Evolutionary conservation across 139 green algal genomes (phyloP), one percentile per base, ranked within the genome.

Genomic region (Coelastrella sp.): DNA sequence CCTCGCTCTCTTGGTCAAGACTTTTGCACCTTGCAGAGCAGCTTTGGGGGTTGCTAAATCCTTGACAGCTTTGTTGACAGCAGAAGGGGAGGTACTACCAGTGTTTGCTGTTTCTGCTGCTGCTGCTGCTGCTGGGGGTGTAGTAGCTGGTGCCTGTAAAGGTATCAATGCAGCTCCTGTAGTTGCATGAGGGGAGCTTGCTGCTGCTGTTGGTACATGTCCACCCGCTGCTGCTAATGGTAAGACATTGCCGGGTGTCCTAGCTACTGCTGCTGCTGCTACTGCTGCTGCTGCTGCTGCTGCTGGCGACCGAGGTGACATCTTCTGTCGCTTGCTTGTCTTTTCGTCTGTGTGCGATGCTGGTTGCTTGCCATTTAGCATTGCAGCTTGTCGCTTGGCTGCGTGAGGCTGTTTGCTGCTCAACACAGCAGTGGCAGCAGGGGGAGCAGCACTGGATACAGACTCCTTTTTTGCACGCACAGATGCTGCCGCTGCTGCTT

Each of bases 121-220:
- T 81, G 73, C 45, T 81, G 73, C 48, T 69, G 64, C 64, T 43
- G 57, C 57, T 21, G 45, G 45, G 15, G 71, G 27, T 79, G 37
- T 3, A 41, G 41, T 41, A n/a, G 71, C 71, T 79, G 71, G 5
- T 79, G 15, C 40, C n/a, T n/a, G n/a, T n/a, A n/a, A n/a, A n/a
- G n/a, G n/a, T n/a, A n/a, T n/a, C n/a, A n/a, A n/a, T n/a, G n/a
- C n/a, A n/a, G n/a, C n/a, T n/a, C n/a, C n/a, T n/a, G n/a, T n/a
- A n/a, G n/a, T n/a, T n/a, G n/a, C n/a, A n/a, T n/a, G n/a, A n/a
- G n/a, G n/a, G n/a, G n/a, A n/a, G n/a, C n/a, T n/a, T n/a, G n/a
- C n/a, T n/a, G n/a, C n/a, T n/a, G n/a, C n/a, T n/a, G n/a, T n/a
- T 79, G 40, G 3, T 79, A 41, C 38, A 25, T 45, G 21, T 53